Conservation (phyloP, 2,329 filamentous ascomycete species). For the Neofusicoccum umdonicola region DNA sequence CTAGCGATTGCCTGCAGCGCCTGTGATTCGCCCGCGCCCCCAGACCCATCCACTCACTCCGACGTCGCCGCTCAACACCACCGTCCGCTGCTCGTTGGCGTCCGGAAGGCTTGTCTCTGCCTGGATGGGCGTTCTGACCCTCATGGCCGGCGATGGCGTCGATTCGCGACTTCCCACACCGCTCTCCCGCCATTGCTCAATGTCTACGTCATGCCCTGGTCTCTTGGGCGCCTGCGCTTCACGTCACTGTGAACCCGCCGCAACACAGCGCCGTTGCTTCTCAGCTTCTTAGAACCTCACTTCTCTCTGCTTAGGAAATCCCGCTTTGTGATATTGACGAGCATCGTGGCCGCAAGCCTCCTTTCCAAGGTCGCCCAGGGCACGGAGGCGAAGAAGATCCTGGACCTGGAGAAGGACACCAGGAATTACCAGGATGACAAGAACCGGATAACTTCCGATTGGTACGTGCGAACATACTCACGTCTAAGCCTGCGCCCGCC, state of each 20-base stretch:
- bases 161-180: neutral
- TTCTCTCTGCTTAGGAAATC: neutral
- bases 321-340: neutral
- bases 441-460: slow-evolving; percentile 70
- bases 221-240: neutral
- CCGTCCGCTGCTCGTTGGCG: neutral
- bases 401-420: slow-evolving; percentile 59
- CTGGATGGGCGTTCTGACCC: neutral
- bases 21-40: neutral
- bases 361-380: slow-evolving; percentile 32
- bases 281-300: too few species aligned
- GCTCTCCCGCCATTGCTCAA: slow-evolving; percentile 3
- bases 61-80: slow-evolving; percentile 7
- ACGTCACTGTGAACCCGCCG: neutral
- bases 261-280: neutral
- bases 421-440: slow-evolving; percentile 55
- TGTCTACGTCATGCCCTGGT: neutral
- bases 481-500: too few species aligned
- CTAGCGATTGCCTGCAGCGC: neutral
- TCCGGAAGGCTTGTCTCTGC: neutral
- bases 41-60: neutral
- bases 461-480: neutral
- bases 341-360: slow-evolving; percentile 32
- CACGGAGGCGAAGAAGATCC: slow-evolving; percentile 52
- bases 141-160: neutral